Conservation (phyloP, 1,284 basidiomycete genomes). For the Austroboletus niveus region DNA sequence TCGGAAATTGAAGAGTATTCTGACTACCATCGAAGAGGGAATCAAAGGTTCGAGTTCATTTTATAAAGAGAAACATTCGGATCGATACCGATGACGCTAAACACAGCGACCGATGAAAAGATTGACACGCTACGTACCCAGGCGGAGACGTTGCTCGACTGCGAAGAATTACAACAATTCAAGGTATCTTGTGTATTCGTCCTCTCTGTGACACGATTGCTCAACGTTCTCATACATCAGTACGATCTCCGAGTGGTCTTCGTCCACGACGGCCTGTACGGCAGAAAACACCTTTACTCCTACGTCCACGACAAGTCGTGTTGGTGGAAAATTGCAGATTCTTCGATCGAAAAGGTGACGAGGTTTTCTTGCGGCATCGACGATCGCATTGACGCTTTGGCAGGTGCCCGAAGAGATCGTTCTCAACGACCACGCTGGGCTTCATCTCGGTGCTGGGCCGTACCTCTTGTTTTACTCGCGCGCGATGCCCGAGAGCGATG, state of each 20-base stretch:
- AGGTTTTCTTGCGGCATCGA: background rate
- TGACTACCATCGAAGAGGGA: slow-evolving; percentile 51
- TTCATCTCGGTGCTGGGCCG: slow-evolving; percentile 72
- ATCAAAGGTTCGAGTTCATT: slow-evolving; percentile 45
- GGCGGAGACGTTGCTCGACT: slow-evolving; percentile 49
- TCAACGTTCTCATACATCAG: slow-evolving; percentile 34
- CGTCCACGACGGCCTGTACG: slow-evolving; percentile 70
- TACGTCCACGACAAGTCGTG: slow-evolving; percentile 62
- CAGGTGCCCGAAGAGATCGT: slow-evolving; percentile 70
- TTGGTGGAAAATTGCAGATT: slow-evolving; percentile 82
- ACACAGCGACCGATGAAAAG: slow-evolving; percentile 50
- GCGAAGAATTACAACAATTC: slow-evolving; percentile 58
- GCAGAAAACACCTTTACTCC: slow-evolving; percentile 70
- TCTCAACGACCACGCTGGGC: slow-evolving; percentile 60
- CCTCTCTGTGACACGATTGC: background rate
- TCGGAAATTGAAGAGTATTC: slow-evolving; percentile 48
- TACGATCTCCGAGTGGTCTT: slow-evolving; percentile 76
- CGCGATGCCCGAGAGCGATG: slow-evolving; percentile 37
- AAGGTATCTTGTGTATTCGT: slow-evolving; percentile 44
- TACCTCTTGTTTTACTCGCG: slow-evolving; percentile 72
- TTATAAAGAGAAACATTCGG: background rate
- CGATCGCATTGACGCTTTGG: background rate
- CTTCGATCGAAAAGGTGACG: slow-evolving; percentile 55
- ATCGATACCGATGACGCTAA: background rate
- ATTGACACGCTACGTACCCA: slow-evolving; percentile 45